Evolutionary conservation across 2,329 filamentous ascomycete species (phyloP).

Genomic region (Nemania serpens): DNA sequence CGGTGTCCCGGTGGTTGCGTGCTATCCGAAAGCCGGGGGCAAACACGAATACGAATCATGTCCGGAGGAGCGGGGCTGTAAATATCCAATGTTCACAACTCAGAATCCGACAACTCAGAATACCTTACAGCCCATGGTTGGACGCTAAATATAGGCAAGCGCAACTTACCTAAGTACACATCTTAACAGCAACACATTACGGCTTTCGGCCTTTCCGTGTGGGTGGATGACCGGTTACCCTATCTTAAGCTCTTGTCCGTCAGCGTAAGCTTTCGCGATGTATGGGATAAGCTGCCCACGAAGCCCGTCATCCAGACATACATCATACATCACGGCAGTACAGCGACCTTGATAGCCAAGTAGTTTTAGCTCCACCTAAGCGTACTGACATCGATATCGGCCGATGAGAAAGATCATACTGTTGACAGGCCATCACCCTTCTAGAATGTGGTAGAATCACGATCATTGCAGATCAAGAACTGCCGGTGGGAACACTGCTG

Average conservation of each 20-base stretch:
- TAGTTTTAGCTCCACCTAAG: too few relatives aligned
- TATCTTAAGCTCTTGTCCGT: not conserved
- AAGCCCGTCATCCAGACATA: too few relatives aligned
- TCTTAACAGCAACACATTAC: constrained; percentile 1
- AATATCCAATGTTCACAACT: not conserved
- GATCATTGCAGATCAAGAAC: constrained; percentile 20
- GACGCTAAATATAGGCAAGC: not conserved
- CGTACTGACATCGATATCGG: not conserved
- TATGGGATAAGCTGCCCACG: too few relatives aligned
- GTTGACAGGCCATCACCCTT: constrained; percentile 7
- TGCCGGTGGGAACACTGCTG: constrained; percentile 18
- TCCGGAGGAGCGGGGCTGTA: constrained; percentile 5
- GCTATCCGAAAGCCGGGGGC: constrained; percentile 20
- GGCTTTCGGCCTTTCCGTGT: constrained; percentile 10
- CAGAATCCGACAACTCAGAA: constrained; percentile 5
- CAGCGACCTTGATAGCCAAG: too few relatives aligned
- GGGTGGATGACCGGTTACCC: not conserved
- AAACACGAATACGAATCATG: constrained; percentile 25
- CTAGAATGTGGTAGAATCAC: constrained; percentile 22
- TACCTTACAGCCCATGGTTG: constrained; percentile 13
- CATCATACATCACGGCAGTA: too few relatives aligned
- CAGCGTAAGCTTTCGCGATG: too few relatives aligned
- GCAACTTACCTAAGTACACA: not conserved
- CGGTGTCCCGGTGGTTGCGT: constrained; percentile 1
- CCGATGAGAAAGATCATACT: not conserved